phyloP scores from a whole-genome alignment of 2,329 filamentous ascomycete species.

The Colletotrichum graminicola region DNA sequence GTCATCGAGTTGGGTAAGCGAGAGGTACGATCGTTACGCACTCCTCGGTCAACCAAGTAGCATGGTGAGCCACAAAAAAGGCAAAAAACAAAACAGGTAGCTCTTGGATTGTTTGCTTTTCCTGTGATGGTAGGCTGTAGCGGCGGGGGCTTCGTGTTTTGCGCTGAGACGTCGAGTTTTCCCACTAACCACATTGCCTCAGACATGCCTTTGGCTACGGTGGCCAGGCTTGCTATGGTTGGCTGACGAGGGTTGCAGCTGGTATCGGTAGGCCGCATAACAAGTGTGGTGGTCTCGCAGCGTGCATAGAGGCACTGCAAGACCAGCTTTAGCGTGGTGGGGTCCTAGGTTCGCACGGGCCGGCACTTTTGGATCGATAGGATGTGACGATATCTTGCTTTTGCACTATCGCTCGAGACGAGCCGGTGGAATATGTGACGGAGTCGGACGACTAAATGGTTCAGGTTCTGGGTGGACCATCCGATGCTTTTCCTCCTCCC shows the following conservation, averaged over 20 bases:
- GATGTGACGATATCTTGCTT: constrained; percentile 43
- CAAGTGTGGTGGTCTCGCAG: constrained; percentile 21
- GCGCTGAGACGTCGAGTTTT: constrained; percentile 37
- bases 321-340: constrained; percentile 36
- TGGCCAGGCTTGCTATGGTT: constrained; percentile 15
- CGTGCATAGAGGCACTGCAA: constrained; percentile 36
- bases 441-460: constrained; percentile 19
- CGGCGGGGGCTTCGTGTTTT: constrained; percentile 27
- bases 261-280: background rate
- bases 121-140: constrained; percentile 6
- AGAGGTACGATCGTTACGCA: constrained; percentile 16
- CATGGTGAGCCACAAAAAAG: constrained; percentile 12
- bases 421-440: constrained; percentile 40
- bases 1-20: constrained; percentile 9
- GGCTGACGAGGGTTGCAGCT: constrained; percentile 12
- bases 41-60: constrained; percentile 20
- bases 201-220: constrained; percentile 25
- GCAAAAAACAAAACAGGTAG: constrained; percentile 24
- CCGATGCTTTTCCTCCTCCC: background rate
- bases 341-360: constrained; percentile 30
- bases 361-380: constrained; percentile 42
- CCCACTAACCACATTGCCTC: constrained; percentile 39
- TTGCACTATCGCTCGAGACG: constrained; percentile 37
- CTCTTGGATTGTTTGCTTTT: constrained; percentile 30
- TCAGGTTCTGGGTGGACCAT: constrained; percentile 25